These are phyloP conservation scores for Raffaelea albimanens DNA, from an alignment of 2,329 filamentous ascomycete species.

Conservation along the genomic window DNA sequence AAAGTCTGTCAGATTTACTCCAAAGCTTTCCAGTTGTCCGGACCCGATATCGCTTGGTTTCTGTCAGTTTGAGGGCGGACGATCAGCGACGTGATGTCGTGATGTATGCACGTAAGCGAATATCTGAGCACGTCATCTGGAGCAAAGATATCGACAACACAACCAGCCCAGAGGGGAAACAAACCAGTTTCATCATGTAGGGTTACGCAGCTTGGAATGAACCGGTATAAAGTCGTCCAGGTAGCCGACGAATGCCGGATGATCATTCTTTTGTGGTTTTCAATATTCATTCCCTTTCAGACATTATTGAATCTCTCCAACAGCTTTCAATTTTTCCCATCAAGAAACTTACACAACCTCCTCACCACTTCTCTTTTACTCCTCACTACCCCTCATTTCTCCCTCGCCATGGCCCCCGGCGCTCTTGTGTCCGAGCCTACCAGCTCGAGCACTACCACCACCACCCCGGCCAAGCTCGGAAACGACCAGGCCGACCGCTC, in stretches of 20 bases:
- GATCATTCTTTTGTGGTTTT: too few species aligned
- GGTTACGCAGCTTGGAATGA: neutral
- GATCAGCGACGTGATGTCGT: too few species aligned
- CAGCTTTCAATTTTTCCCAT: neutral
- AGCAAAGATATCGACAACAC: slow-evolving; percentile 3
- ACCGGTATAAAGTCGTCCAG: neutral
- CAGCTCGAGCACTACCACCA: neutral
- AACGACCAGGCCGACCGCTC: slow-evolving; percentile 21
- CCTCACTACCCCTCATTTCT: too few species aligned
- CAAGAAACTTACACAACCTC: neutral
- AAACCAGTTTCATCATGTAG: neutral
- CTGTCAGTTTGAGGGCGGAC: too few species aligned
- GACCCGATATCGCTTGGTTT: too few species aligned
- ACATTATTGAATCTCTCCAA: neutral
- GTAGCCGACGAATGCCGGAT: neutral
- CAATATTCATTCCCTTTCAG: neutral
- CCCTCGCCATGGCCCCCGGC: slow-evolving; percentile 11
- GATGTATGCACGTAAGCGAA: neutral
- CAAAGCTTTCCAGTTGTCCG: too few species aligned
- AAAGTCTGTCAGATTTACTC: too few species aligned
- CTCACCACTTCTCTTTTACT: neutral
- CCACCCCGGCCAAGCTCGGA: slow-evolving; percentile 18
- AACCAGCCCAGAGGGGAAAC: neutral
- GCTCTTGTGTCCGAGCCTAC: slow-evolving; percentile 9
- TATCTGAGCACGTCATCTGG: slow-evolving; percentile 2